A percentile compares a stretch with the other conserved stretches of the same genome.
Conservation (phyloP, 2,329 filamentous ascomycete species). For the Trichoderma cornu-damae region DNA sequence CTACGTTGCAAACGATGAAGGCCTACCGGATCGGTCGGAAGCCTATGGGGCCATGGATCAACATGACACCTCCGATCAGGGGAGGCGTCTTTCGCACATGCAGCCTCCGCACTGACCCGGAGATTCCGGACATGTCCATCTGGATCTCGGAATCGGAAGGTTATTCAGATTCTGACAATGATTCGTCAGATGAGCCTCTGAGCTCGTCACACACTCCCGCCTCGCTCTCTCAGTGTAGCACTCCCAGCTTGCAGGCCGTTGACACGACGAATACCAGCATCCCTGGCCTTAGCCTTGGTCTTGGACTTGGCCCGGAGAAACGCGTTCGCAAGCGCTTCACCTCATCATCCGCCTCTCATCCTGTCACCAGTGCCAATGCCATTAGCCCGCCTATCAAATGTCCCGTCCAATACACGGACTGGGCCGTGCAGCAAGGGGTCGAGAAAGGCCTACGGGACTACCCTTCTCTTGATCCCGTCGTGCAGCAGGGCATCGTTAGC, state of each 20-base stretch:
- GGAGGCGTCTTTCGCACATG: conserved; percentile 34
- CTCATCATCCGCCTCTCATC: conserved; percentile 2
- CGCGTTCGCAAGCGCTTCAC: conserved; percentile 6
- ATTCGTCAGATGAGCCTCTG: conserved; percentile 3
- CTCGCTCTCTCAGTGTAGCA: conserved; percentile 9
- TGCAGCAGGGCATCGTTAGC: conserved; percentile 67
- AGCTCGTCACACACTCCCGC: conserved; percentile 4
- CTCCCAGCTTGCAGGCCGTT: not conserved
- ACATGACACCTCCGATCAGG: conserved; percentile 55
- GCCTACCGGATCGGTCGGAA: conserved; percentile 56
- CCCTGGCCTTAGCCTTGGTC: not conserved
- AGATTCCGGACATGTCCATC: conserved; percentile 19
- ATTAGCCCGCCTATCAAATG: conserved; percentile 40
- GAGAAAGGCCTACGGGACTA: conserved; percentile 74
- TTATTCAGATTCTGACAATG: conserved; percentile 11
- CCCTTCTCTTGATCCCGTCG: conserved; percentile 66
- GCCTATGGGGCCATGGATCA: conserved; percentile 50
- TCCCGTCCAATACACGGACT: conserved; percentile 57
- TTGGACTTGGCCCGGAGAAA: not conserved
- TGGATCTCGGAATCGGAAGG: conserved; percentile 12
- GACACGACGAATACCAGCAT: not conserved
- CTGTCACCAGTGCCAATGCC: conserved; percentile 33
- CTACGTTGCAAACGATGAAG: conserved; percentile 53
- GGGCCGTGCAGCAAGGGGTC: conserved; percentile 11
- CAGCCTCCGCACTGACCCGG: conserved; percentile 17